Conservation (phyloP, 345 rosid species). For the Conringia planisiliqua region DNA sequence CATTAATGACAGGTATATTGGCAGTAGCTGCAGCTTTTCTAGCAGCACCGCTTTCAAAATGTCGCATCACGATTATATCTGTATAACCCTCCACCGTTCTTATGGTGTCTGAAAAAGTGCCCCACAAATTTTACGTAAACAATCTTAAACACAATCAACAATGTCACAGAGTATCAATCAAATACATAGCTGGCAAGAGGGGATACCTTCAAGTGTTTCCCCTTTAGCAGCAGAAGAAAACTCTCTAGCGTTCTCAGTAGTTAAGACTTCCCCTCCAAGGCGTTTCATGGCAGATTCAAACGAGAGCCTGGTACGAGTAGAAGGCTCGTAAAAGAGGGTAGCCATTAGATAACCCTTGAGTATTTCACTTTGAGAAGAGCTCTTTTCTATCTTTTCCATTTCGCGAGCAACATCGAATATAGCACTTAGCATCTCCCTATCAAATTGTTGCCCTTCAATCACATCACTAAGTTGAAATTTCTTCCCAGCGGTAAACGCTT, state of each 20-base stretch:
- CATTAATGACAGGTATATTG: constrained; percentile 79
- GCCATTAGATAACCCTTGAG: constrained; percentile 94
- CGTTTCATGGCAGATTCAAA: constrained; percentile 99
- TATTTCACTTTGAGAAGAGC: constrained; percentile 67
- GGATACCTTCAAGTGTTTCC: constrained; percentile 91
- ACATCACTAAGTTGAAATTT: constrained; percentile 80
- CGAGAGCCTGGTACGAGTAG: constrained; percentile 93
- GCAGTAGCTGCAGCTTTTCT: constrained; percentile 86
- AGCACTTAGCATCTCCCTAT: constrained; percentile 66
- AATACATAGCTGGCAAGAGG: neutral
- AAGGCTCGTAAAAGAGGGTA: constrained; percentile 93
- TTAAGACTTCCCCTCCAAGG: constrained; percentile 90
- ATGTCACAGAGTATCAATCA: neutral
- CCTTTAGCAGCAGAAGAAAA: constrained; percentile 98
- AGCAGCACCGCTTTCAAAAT: constrained; percentile 97
- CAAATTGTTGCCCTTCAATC: constrained; percentile 92
- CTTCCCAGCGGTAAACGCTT: constrained; percentile 34
- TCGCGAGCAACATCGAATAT: constrained; percentile 79
- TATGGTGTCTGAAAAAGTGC: constrained; percentile 60
- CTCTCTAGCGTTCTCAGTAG: constrained; percentile 92
- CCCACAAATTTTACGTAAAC: neutral
- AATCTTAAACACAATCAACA: neutral
- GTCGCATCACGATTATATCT: constrained; percentile 91
- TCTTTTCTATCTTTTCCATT: constrained; percentile 80
- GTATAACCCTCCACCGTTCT: constrained; percentile 94